These are phyloP conservation scores for Populus davidiana DNA, from an alignment of 345 rosid genomes.

Conservation along the genomic window DNA sequence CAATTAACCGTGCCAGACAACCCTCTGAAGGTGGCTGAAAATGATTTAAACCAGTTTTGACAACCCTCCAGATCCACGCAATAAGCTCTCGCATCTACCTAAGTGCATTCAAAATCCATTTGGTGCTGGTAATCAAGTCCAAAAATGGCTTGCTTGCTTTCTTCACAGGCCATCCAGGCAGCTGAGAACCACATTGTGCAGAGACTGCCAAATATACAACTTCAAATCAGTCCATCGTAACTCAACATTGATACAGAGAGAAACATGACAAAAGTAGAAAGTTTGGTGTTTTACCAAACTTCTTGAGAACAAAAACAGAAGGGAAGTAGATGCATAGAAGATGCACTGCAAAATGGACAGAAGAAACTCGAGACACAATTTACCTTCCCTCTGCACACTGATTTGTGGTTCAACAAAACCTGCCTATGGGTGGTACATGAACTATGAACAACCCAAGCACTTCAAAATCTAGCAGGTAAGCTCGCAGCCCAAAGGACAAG, in stretches of 20 bases:
- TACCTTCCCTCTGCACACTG: conserved; percentile 24
- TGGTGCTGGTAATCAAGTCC: conserved; percentile 2
- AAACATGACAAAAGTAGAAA: neutral
- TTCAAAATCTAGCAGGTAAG: conserved; percentile 23
- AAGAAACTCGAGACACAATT: neutral
- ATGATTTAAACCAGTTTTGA: neutral
- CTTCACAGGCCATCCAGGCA: conserved; percentile 20
- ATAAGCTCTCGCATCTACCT: neutral
- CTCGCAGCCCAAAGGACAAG: conserved; percentile 24
- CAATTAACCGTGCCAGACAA: conserved; percentile 9
- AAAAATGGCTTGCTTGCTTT: conserved; percentile 2
- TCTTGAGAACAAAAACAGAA: neutral
- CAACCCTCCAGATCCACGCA: neutral
- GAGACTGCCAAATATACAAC: conserved; percentile 10
- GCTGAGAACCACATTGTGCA: conserved; percentile 19
- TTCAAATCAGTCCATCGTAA: neutral
- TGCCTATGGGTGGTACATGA: conserved; percentile 20
- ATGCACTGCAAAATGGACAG: neutral
- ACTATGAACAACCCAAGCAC: conserved; percentile 43
- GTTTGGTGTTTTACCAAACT: neutral
- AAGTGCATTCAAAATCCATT: neutral
- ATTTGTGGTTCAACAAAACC: conserved; percentile 24
- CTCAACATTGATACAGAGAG: neutral
- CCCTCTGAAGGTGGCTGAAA: conserved; percentile 3
- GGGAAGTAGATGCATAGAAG: neutral